Base-by-base conservation (phyloP, 73 alveolate genomes). In the Paramecium primaurelia region DNA sequence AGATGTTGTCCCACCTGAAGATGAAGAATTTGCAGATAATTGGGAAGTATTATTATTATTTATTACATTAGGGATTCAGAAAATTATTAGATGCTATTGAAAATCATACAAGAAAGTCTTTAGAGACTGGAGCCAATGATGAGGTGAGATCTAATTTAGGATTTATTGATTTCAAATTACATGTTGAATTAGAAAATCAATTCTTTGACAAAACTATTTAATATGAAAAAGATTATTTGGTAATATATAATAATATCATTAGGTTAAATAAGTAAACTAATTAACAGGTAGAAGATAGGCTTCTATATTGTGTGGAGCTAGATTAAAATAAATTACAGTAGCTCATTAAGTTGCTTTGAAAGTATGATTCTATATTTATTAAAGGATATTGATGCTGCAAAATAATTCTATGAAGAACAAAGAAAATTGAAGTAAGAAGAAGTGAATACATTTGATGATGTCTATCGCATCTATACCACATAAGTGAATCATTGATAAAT, bases 351-450 rank as follows among this genome's bases (percentile, higher is more conserved):
- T 71, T 14, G 86, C 86, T n/a, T 71, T 34, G 44, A 71, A 60
- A 25, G 83, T 60, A 60, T 0, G 26, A 2, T 0, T 60, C 2
- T 18, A 18, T 11, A 14, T 64, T 14, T 4, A 25, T 28, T 64
- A 16, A 18, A 75, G 88, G 91, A 80, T 47, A 80, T 80, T 47
- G 91, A 80, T 80, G 91, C 91, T 45, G 91, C 91, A 1, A 47
- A 80, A 47, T 4, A 80, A 49, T 80, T 80, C 51, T 80, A 80
- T 80, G 49, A 45, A 28, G 91, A 80, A 45, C 30, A 80, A 80
- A 80, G 75, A 80, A 25, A 42, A 18, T 28, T 47, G 71, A 80
- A 80, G 16, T 18, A 32, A 42, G 91, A 80, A 20, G 91, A 80
- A 49, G 71, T 80, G 1, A 80, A 80, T 30, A 80, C 91, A 30